Percentiles rank a stretch among this genome's conserved stretches.
Conservation (phyloP, 2,329 filamentous ascomycete species). For the Diaporthe australafricana region DNA sequence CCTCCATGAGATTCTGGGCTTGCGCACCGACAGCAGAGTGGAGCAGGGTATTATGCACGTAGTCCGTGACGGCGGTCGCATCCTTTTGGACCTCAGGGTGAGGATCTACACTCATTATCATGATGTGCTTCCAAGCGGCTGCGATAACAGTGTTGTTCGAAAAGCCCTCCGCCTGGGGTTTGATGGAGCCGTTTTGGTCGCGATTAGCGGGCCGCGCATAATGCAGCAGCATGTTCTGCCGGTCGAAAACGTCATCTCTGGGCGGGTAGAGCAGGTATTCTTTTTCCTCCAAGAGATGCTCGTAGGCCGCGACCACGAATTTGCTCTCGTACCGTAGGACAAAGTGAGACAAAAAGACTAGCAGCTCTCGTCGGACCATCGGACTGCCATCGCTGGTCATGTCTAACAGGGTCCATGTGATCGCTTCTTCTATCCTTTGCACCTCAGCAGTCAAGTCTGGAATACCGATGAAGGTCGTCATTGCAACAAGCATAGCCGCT, state of each 20-base stretch:
- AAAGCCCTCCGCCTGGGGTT: slow-evolving; percentile 66
- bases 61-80: slow-evolving; percentile 87
- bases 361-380: slow-evolving; percentile 90
- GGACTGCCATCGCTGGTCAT: slow-evolving; percentile 96
- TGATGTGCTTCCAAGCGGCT: slow-evolving; percentile 91
- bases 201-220: slow-evolving; percentile 68
- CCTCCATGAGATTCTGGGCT: slow-evolving; percentile 79
- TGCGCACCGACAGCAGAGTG: slow-evolving; percentile 79
- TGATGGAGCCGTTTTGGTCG: slow-evolving; percentile 68
- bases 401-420: slow-evolving; percentile 88
- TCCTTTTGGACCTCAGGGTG: slow-evolving; percentile 92
- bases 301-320: slow-evolving; percentile 90
- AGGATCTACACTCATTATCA: slow-evolving; percentile 92
- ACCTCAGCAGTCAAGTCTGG: slow-evolving; percentile 93
- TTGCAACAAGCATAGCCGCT: slow-evolving; percentile 90
- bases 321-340: slow-evolving; percentile 91
- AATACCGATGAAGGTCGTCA: slow-evolving; percentile 94
- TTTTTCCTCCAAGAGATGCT: slow-evolving; percentile 88
- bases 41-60: slow-evolving; percentile 81
- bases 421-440: slow-evolving; percentile 87
- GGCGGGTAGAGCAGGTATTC: slow-evolving; percentile 72
- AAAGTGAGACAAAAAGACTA: slow-evolving; percentile 94
- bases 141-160: slow-evolving; percentile 93
- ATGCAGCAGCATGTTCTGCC: slow-evolving; percentile 70
- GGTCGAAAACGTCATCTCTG: slow-evolving; percentile 65